Evolutionary conservation across 1,139 yeast genomes (phyloP).

Genomic region (Hansenula lynferdii): DNA sequence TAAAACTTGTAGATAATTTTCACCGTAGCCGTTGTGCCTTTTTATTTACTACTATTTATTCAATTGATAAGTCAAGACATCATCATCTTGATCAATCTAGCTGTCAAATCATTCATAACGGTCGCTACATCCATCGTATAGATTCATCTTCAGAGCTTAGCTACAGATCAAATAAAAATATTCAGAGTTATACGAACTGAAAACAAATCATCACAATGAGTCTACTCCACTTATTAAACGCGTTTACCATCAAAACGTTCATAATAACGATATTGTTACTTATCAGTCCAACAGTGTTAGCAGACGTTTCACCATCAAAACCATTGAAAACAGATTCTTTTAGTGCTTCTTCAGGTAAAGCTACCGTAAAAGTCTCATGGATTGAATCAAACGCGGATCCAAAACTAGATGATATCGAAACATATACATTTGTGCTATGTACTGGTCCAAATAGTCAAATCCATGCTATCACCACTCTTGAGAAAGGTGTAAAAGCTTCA

Average conservation of each 20-base stretch:
- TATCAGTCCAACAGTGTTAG: not conserved
- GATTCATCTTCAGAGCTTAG: no score
- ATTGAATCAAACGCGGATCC: conserved; percentile 49
- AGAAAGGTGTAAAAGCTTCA: conserved; percentile 23
- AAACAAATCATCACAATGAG: not conserved
- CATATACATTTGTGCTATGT: conserved; percentile 56
- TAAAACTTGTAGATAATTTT: no score
- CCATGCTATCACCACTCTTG: conserved; percentile 35
- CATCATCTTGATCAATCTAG: no score
- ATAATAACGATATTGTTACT: not conserved
- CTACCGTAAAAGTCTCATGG: conserved; percentile 54
- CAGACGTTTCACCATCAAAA: conserved; percentile 53
- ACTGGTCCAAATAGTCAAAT: conserved; percentile 57
- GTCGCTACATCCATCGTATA: no score
- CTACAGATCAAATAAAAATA: no score
- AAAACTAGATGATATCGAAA: conserved; percentile 35
- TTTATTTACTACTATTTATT: no score
- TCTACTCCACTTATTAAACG: no score
- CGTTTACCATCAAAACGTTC: not conserved
- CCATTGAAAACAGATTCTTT: conserved; percentile 49
- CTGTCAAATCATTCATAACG: no score
- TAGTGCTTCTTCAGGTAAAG: conserved; percentile 45
- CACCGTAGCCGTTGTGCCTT: no score
- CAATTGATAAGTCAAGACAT: no score
- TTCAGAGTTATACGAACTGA: no score